Evolutionary conservation across 805 yeast genomes (phyloP).

Genomic region (Hanseniaspora occidentalis): DNA sequence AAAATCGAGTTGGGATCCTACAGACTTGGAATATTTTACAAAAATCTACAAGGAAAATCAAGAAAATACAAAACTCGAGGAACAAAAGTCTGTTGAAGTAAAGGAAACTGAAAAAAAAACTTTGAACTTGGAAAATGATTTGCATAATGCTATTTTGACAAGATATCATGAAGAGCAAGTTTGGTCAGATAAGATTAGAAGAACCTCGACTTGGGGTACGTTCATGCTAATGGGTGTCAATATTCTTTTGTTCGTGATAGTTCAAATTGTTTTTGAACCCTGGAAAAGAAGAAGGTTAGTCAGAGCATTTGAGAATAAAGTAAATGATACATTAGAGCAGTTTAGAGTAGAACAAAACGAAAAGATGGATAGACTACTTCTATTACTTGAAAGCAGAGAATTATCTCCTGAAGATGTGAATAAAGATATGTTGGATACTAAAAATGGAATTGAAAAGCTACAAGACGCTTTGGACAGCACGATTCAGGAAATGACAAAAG

Average conservation of each 20-base stretch:
- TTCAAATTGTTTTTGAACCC: conserved; percentile 85
- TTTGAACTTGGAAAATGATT: conserved; percentile 55
- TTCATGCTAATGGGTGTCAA: conserved; percentile 81
- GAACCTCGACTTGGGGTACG: conserved; percentile 96
- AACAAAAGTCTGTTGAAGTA: conserved; percentile 34
- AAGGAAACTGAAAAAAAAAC: conserved; percentile 44
- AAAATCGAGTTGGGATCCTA: conserved; percentile 67
- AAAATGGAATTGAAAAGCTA: background rate
- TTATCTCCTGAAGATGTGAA: background rate
- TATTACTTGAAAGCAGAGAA: conserved; percentile 1
- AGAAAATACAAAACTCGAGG: conserved; percentile 49
- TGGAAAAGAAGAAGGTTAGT: conserved; percentile 81
- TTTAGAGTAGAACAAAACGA: conserved; percentile 19
- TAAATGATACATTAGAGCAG: conserved; percentile 38
- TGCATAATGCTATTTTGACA: conserved; percentile 68
- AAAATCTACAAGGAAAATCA: conserved; percentile 73
- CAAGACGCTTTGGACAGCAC: background rate
- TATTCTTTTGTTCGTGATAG: conserved; percentile 60
- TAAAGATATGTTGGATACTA: background rate
- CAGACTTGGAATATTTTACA: conserved; percentile 78
- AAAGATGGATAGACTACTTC: conserved; percentile 14
- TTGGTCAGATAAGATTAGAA: conserved; percentile 93
- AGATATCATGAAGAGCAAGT: conserved; percentile 95
- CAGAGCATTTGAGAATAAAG: conserved; percentile 71
- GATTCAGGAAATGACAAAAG: too few relatives aligned